Evolutionary conservation across 768 basidiomycete species (phyloP).

Genomic region (Termitomyces sp.): DNA sequence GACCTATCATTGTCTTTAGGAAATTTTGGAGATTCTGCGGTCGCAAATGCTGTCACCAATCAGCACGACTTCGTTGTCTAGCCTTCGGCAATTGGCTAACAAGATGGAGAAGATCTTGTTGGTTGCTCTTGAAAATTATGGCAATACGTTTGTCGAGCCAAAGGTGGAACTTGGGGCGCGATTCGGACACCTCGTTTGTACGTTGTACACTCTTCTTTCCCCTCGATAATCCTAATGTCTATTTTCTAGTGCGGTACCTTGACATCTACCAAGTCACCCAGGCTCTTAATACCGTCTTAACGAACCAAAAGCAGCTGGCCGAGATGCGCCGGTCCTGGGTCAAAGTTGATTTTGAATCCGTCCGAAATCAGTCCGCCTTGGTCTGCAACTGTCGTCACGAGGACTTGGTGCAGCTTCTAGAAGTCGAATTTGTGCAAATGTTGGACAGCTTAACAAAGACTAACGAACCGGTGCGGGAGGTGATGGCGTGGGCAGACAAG

Average conservation of each 20-base stretch:
- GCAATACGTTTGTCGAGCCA: slow-evolving; percentile 87
- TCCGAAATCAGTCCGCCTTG: slow-evolving; percentile 88
- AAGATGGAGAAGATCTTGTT: slow-evolving; percentile 92
- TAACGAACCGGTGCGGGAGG: slow-evolving; percentile 76
- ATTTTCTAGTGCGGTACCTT: slow-evolving; percentile 72
- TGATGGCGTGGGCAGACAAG: slow-evolving; percentile 91
- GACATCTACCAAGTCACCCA: slow-evolving; percentile 93
- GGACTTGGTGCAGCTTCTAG: slow-evolving; percentile 79
- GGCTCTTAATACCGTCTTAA: slow-evolving; percentile 83
- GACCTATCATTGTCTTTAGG: slow-evolving; percentile 37
- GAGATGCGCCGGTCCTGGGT: slow-evolving; percentile 90
- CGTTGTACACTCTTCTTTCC: slow-evolving; percentile 29
- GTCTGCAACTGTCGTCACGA: slow-evolving; percentile 93
- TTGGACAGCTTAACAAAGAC: slow-evolving; percentile 71
- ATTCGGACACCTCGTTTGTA: slow-evolving; percentile 86
- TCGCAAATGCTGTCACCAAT: slow-evolving; percentile 83
- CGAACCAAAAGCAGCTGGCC: slow-evolving; percentile 77
- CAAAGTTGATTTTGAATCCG: slow-evolving; percentile 87
- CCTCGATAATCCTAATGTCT: slow-evolving; percentile 5
- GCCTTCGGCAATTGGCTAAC: slow-evolving; percentile 76
- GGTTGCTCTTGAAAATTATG: slow-evolving; percentile 76
- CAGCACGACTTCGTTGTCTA: slow-evolving; percentile 59
- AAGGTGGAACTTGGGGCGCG: slow-evolving; percentile 89
- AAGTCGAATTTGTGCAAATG: slow-evolving; percentile 79
- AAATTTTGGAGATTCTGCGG: slow-evolving; percentile 83